Base-by-base conservation (phyloP, 805 yeast species). In the Schwanniomyces sp. region DNA sequence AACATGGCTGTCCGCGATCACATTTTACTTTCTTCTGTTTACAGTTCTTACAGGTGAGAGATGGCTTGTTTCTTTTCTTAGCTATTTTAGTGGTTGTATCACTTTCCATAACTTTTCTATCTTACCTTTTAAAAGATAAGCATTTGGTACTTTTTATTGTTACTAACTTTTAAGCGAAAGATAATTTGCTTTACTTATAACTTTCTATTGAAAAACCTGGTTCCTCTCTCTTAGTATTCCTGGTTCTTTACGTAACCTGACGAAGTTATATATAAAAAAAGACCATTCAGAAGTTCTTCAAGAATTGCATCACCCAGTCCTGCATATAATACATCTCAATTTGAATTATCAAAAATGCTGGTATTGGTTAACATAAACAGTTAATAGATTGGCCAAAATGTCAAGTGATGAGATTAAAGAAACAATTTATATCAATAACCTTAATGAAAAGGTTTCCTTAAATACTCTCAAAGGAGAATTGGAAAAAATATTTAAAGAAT, bases 401-500 rank as follows among this genome's bases (percentile, higher is more conserved):
- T 32, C 36, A 14, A 18, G 17, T 14, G 40, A 45, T 40, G 45
- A 45, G 9, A 52, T 56, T 4, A 49, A 52, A 48, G 63, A 61
- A 37, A 73, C 74, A 10, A 63, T 85, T n/a, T 89, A 90, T 60
- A 62, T 90, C 34, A 76, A 86, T 54, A 88, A 88, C 56, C 65
- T 89, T 50, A 85, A 88, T 58, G 96, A 89, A 57, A 81, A 80
- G 48, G 78, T 86, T 7, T 77, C 84, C 4, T 56, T 78, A 6
- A 74, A 75, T 39, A 76, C 75, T 14, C 64, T 88, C 17, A 78
- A 76, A 47, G 50, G 57, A 2, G 69, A 70, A 6, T 70, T 89
- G 2, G 47, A 47, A 2, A 59, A 63, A 7, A 50, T 75, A 0
- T 84, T 84, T 48, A 55, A 56, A 3, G 59, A 70, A 14, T 78